Base-by-base conservation (phyloP, 306 rosid species). In the Begonia peltatifolia region DNA sequence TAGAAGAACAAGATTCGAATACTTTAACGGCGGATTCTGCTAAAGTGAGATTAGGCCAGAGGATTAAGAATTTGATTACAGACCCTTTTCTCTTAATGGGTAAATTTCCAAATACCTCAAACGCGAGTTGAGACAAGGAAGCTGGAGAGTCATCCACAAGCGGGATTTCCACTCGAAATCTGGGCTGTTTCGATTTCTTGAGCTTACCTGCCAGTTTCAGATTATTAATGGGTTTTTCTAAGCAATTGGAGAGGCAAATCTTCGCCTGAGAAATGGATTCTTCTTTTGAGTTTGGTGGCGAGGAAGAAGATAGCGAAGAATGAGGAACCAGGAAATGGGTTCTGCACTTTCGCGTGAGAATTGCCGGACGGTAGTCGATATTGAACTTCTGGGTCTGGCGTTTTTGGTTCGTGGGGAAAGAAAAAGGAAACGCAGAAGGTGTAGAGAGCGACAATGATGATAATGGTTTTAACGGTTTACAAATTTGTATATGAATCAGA, bases 151-250 rank as follows among this genome's bases (percentile, higher is more conserved):
- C 94, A 61, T 86, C 84, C 15, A 73, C 41, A 68, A 90, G 68
- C 12, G 92, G 94, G 47, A 86, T 86, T 65, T 90, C 94, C 25
- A 90, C 61, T 41, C 78, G 72, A 60, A 86, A 81, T 23, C 80
- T 71, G 56, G 99, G 92, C 51, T 90, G 94, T 59, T 58, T 83
- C 10, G 70, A 67, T 49, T 79, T 86, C 78, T 86, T 86, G 60
- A 69, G 48, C 64, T 71, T 83, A 46, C 70, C 83, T 42, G 83
- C 55, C 51, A 81, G 76, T 56, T 74, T 81, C 57, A 79, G 70
- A 72, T 74, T 86, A 78, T 80, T 85, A 69, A 90, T 84, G 59
- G 95, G 94, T 64, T 81, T 83, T 58, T 83, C 84, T 53, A 83
- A 63, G 63, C 86, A 62, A 49, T 73, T 67, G 42, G 82, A 73